Evolutionary conservation across 2,329 filamentous ascomycete species (phyloP).

Genomic region (Rhinocladiella similis): DNA sequence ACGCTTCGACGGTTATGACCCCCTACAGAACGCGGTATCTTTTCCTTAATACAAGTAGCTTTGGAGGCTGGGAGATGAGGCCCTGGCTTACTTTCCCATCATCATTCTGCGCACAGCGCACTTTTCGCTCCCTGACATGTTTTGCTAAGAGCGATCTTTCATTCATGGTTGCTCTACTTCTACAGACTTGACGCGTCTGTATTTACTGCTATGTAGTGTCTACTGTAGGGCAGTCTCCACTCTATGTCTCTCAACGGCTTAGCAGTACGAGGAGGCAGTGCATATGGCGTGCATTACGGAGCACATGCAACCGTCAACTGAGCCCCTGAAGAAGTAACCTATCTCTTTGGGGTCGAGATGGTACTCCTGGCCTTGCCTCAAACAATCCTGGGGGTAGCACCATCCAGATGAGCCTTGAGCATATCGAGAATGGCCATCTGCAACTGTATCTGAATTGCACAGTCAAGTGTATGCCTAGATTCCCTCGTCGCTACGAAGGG

Average conservation of each 20-base stretch:
- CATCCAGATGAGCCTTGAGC: too few relatives aligned
- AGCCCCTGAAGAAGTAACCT: background rate
- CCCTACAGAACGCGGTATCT: background rate
- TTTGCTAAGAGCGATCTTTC: background rate
- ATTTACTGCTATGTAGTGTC: too few relatives aligned
- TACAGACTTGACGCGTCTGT: background rate
- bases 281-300: background rate
- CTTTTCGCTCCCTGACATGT: constrained; percentile 6
- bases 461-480: background rate
- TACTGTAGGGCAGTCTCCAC: constrained; percentile 13
- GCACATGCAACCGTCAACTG: background rate
- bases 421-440: too few relatives aligned
- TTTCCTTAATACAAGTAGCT: background rate
- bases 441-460: too few relatives aligned
- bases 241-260: background rate
- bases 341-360: too few relatives aligned
- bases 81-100: background rate
- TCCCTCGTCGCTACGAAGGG: background rate
- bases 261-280: background rate
- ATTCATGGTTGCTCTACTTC: background rate
- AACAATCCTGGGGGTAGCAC: too few relatives aligned
- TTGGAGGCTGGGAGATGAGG: background rate
- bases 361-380: too few relatives aligned
- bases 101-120: constrained; percentile 17
- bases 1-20: background rate